Evolutionary conservation across 768 basidiomycete species (phyloP).

Genomic region (Coprinopsis sp.): DNA sequence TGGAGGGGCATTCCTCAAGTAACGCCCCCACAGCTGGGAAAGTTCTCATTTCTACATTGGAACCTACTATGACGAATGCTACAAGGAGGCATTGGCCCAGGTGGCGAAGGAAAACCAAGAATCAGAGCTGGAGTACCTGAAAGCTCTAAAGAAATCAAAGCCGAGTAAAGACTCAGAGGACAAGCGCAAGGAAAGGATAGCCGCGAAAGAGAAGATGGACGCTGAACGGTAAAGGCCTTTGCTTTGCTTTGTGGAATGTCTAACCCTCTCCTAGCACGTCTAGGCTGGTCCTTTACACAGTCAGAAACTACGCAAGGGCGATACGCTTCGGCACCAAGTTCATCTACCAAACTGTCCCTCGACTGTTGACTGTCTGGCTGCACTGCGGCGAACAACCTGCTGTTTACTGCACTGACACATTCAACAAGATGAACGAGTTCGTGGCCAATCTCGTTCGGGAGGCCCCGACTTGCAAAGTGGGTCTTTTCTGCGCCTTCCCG

Average conservation of each 20-base stretch:
- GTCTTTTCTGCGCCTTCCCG: conserved; percentile 6
- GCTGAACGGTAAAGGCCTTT: too few relatives aligned
- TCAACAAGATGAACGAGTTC: conserved; percentile 50
- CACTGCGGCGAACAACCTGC: conserved; percentile 70
- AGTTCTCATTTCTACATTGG: conserved; percentile 84
- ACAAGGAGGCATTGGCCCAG: conserved; percentile 42
- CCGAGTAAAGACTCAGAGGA: too few relatives aligned
- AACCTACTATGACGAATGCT: conserved; percentile 80
- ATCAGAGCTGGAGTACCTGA: too few relatives aligned
- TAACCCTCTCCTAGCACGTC: conserved; percentile 38
- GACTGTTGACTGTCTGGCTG: conserved; percentile 91
- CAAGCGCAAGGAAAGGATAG: neutral
- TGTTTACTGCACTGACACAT: conserved; percentile 31
- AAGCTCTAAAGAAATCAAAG: too few relatives aligned
- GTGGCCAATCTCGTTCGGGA: conserved; percentile 52
- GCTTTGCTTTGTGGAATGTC: neutral
- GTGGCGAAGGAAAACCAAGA: conserved; percentile 31
- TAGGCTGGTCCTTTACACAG: conserved; percentile 60
- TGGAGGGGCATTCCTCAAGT: too few relatives aligned
- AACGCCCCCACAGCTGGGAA: conserved; percentile 60
- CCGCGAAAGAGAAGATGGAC: too few relatives aligned
- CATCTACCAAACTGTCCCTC: conserved; percentile 92
- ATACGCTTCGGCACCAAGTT: conserved; percentile 87
- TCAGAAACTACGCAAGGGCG: conserved; percentile 65
- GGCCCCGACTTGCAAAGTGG: conserved; percentile 77